These are phyloP conservation scores for Elaeis guineensis DNA, from an alignment of 176 grass and related monocot species.

Conservation along the genomic window DNA sequence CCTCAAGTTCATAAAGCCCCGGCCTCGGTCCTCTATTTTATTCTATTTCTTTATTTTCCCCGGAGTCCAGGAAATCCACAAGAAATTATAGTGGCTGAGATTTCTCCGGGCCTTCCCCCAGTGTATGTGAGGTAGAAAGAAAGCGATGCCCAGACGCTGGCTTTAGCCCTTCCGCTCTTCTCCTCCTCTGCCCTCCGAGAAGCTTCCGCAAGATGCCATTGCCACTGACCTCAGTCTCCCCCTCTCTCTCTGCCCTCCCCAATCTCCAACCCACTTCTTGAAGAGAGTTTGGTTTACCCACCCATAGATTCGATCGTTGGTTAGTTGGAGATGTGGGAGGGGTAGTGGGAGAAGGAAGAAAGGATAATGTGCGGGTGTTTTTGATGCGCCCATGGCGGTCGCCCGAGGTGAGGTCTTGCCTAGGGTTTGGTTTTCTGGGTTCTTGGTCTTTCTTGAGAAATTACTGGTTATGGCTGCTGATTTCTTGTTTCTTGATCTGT, in stretches of 20 bases:
- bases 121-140: too few relatives aligned
- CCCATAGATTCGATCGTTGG: too few relatives aligned
- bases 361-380: conserved; percentile 13
- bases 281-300: too few relatives aligned
- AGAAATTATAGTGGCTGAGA: conserved; percentile 93
- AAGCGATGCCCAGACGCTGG: too few relatives aligned
- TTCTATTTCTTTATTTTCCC: background rate
- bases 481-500: conserved; percentile 14
- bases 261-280: too few relatives aligned
- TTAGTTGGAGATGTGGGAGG: conserved; percentile 2
- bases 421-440: conserved; percentile 2
- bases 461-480: background rate
- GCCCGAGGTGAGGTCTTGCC: conserved; percentile 31
- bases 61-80: conserved; percentile 58
- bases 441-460: conserved; percentile 9
- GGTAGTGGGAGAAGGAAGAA: background rate
- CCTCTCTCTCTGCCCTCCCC: background rate
- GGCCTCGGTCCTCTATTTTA: too few relatives aligned
- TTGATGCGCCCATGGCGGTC: conserved; percentile 40
- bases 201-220: background rate
- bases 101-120: conserved; percentile 23
- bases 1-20: background rate
- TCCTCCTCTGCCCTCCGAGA: conserved; percentile 8
- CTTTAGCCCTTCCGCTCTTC: background rate
- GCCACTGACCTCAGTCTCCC: background rate